These are phyloP conservation scores for Amanita muscaria DNA, from an alignment of 768 basidiomycete genomes.

Conservation along the genomic window DNA sequence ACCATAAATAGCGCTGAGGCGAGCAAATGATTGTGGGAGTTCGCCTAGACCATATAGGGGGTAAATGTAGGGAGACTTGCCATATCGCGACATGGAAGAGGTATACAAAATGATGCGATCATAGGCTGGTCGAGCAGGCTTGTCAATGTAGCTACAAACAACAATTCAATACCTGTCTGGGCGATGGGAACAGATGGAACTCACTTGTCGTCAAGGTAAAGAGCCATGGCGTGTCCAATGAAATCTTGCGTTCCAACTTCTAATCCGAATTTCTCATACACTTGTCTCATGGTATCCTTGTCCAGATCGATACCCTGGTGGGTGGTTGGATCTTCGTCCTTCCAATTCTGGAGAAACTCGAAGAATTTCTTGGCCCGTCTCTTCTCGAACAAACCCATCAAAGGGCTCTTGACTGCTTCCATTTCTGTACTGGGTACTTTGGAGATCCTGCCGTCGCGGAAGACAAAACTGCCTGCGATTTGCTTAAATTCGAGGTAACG, in stretches of 20 bases:
- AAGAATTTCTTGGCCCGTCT: conserved; percentile 98
- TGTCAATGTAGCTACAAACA: conserved; percentile 72
- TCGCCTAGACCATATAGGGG: conserved; percentile 98
- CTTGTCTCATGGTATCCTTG: conserved; percentile 83
- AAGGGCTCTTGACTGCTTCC: conserved; percentile 88
- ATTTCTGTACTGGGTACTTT: conserved; percentile 98
- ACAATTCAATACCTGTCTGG: not conserved
- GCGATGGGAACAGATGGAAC: conserved; percentile 21
- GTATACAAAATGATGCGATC: conserved; percentile 97
- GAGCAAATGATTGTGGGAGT: conserved; percentile 96
- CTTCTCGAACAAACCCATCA: conserved; percentile 99
- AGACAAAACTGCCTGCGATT: conserved; percentile 97
- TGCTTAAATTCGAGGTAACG: conserved; percentile 99
- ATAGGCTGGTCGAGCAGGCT: conserved; percentile 84
- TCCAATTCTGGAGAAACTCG: conserved; percentile 92
- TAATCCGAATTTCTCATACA: conserved; percentile 95
- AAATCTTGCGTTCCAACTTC: conserved; percentile 98
- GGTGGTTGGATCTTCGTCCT: conserved; percentile 89
- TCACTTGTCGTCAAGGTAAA: conserved; percentile 96
- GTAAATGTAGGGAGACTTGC: conserved; percentile 99
- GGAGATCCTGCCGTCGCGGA: conserved; percentile 91
- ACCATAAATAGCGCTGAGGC: conserved; percentile 96
- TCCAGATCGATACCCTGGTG: conserved; percentile 94
- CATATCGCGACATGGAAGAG: conserved; percentile 97
- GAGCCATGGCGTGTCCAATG: conserved; percentile 98